A percentile compares a stretch with the other conserved stretches of the same genome.
Evolutionary conservation across 768 basidiomycete genomes (phyloP).

Genomic region (Imleria badia): DNA sequence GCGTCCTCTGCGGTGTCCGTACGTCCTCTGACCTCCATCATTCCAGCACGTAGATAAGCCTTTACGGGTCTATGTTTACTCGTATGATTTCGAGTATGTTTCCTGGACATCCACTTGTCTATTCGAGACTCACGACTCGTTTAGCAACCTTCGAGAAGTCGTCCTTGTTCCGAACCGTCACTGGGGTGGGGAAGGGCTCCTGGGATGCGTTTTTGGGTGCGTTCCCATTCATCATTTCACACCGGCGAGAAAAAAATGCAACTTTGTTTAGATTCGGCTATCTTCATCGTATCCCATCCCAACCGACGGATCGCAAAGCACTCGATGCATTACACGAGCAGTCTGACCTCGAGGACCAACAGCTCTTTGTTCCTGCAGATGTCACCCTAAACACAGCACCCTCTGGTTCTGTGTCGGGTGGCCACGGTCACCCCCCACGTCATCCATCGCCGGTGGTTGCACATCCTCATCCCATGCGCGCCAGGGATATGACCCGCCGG

Average conservation of each 20-base stretch:
- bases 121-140: constrained; percentile 8
- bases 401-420: constrained; percentile 2
- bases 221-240: constrained; percentile 26
- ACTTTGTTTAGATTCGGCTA: constrained; percentile 69
- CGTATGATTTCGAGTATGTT: constrained; percentile 91
- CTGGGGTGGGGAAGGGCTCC: constrained; percentile 95
- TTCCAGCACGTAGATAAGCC: constrained; percentile 90
- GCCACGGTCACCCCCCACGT: constrained; percentile 8
- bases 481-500: constrained; percentile 20
- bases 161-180: constrained; percentile 94
- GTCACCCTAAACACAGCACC: constrained; percentile 20
- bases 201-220: constrained; percentile 95
- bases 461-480: constrained; percentile 31
- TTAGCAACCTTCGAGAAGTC: constrained; percentile 86
- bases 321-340: constrained; percentile 54
- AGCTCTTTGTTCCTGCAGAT: constrained; percentile 76
- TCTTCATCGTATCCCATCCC: constrained; percentile 88
- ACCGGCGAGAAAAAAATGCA: background rate
- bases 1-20: constrained; percentile 1
- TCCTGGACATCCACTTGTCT: background rate
- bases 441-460: constrained; percentile 19
- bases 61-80: constrained; percentile 92
- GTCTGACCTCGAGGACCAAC: constrained; percentile 59
- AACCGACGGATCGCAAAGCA: constrained; percentile 57
- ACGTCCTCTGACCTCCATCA: constrained; percentile 1